Evolutionary conservation across 441 rosid genomes (phyloP).

Genomic region (Euphorbia schlechtendalii): DNA sequence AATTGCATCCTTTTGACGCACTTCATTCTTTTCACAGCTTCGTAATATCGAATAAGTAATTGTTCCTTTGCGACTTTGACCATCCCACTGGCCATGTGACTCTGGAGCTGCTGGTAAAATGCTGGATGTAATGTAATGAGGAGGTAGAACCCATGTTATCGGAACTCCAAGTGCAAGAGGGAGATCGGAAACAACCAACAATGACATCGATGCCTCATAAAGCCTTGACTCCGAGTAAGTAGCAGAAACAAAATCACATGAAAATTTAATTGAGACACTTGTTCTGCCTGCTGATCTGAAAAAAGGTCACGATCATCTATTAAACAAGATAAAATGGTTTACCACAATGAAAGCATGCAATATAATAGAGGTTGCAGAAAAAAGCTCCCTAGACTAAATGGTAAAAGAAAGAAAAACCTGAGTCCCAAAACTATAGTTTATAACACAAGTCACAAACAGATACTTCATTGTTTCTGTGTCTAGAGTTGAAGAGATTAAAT

Average conservation of each 20-base stretch:
- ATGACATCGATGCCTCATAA: constrained; percentile 51
- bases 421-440: neutral
- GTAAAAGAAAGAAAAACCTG: neutral
- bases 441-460: neutral
- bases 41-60: constrained; percentile 66
- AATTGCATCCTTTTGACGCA: constrained; percentile 41
- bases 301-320: constrained; percentile 26
- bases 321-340: constrained; percentile 13
- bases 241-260: constrained; percentile 72
- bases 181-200: constrained; percentile 74
- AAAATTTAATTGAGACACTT: constrained; percentile 57
- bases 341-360: constrained; percentile 14
- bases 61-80: constrained; percentile 58
- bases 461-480: constrained; percentile 4
- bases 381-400: neutral
- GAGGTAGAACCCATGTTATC: constrained; percentile 92
- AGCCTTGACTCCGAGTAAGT: constrained; percentile 56
- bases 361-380: neutral
- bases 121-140: constrained; percentile 70
- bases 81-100: constrained; percentile 46
- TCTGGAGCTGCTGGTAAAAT: constrained; percentile 57
- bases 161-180: constrained; percentile 90
- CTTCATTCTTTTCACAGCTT: constrained; percentile 47
- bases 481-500: neutral
- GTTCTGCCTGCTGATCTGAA: constrained; percentile 81